Evolutionary conservation across 176 grass and related monocot species (phyloP), one percentile per base, ranked within the genome.

Genomic region (Cenchrus americanus): DNA sequence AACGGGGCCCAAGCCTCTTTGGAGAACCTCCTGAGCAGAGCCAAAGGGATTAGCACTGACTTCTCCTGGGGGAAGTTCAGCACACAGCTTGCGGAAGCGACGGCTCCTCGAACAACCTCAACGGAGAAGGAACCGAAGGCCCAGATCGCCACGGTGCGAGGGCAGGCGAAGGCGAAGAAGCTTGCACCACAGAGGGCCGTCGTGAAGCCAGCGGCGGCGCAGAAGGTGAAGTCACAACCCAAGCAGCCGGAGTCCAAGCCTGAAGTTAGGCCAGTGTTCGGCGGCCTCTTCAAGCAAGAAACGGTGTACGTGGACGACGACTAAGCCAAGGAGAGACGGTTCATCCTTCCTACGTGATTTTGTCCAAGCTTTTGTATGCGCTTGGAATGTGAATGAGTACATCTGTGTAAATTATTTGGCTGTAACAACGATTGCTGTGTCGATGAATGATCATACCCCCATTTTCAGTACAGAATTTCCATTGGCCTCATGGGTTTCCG

Each of bases 261-360:
- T 18, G 92, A 92, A 77, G 82, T 92, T 46, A 97, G 84, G 51
- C 94, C 87, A 1, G 89, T 95, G n/a, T 98, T 98, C 6, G 96
- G 96, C 13, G 96, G 96, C 12, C 80, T 98, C 60, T 98, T 98
- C 82, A 98, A 98, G 82, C 96, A 98, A 81, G 96, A 98, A 82
- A 95, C 89, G 6, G 77, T 98, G 24, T 98, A 85, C 41, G 48
- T 95, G 18, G 96, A 98, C 63, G 92, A 98, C 54, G 92, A 98
- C 73, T 95, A 68, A 95, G 51, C 47, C 6, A 60, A 57, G 71
- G 21, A 76, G 60, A 62, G 9, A 32, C 47, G 46, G 18, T 34
- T 81, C 63, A 50, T 62, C 13, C n/a, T 61, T 70, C 44, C 15
- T 63, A 51, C 14, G 34, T 83, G 60, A 57, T 85, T 75, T 83